These are phyloP conservation scores for Hypoxylon sp. DNA, from an alignment of 2,329 filamentous ascomycete species.

Conservation along the genomic window DNA sequence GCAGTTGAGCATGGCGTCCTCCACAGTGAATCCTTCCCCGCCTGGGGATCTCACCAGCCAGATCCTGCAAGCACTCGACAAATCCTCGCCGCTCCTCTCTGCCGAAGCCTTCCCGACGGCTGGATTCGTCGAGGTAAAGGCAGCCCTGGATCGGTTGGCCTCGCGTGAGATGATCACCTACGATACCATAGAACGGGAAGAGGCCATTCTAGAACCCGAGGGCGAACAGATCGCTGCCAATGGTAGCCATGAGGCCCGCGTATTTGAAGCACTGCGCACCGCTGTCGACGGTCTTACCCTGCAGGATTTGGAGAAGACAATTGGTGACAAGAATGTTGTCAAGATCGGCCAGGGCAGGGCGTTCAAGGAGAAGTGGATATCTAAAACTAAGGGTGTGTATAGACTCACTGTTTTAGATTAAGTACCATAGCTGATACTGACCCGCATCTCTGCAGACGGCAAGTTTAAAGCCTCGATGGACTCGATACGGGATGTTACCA, in stretches of 20 bases:
- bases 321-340: slow-evolving; percentile 80
- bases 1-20: slow-evolving; percentile 60
- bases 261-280: slow-evolving; percentile 80
- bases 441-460: slow-evolving; percentile 55
- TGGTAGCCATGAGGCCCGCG: slow-evolving; percentile 86
- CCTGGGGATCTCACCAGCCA: slow-evolving; percentile 72
- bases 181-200: slow-evolving; percentile 84
- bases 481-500: slow-evolving; percentile 84
- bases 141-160: slow-evolving; percentile 85
- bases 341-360: slow-evolving; percentile 96
- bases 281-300: slow-evolving; percentile 87
- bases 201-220: slow-evolving; percentile 81
- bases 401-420: background rate
- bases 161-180: slow-evolving; percentile 91
- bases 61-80: slow-evolving; percentile 76
- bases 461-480: slow-evolving; percentile 63
- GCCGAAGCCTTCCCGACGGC: slow-evolving; percentile 77
- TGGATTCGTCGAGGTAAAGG: slow-evolving; percentile 81
- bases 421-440: slow-evolving; percentile 59
- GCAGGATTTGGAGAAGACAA: slow-evolving; percentile 75
- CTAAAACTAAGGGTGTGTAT: slow-evolving; percentile 61
- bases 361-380: slow-evolving; percentile 84
- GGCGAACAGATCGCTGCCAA: slow-evolving; percentile 79
- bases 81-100: slow-evolving; percentile 76
- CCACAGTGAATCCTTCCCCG: slow-evolving; percentile 51